Conservation (phyloP, 768 basidiomycete genomes). For the Paxillus ammoniavirescens region DNA sequence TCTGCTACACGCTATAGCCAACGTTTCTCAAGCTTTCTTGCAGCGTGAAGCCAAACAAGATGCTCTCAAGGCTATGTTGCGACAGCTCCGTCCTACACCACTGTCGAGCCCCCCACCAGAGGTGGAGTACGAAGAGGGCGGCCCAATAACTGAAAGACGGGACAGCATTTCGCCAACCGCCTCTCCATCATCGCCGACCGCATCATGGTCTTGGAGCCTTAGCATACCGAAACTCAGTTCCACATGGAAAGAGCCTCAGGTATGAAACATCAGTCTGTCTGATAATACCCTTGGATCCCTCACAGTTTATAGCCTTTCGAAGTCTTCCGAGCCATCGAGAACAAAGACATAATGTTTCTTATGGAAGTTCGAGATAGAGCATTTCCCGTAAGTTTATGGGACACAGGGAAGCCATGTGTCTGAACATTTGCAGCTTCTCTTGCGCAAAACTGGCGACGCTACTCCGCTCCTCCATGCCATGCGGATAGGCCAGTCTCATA, state of each 20-base stretch:
- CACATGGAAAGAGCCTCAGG: conserved; percentile 56
- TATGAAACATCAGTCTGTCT: conserved; percentile 16
- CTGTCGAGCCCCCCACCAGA: conserved; percentile 23
- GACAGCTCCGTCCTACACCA: conserved; percentile 50
- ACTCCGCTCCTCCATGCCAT: conserved; percentile 93
- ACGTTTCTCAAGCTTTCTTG: conserved; percentile 54
- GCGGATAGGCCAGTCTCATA: conserved; percentile 69
- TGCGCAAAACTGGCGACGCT: conserved; percentile 82
- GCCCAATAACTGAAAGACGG: conserved; percentile 6
- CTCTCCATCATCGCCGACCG: conserved; percentile 23
- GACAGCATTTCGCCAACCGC: conserved; percentile 15
- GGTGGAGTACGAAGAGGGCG: conserved; percentile 19
- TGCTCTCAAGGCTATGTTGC: conserved; percentile 57
- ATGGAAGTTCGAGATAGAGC: conserved; percentile 82
- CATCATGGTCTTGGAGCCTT: conserved; percentile 13
- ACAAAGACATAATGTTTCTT: conserved; percentile 75
- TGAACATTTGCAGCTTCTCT: conserved; percentile 51
- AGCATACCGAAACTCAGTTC: conserved; percentile 11
- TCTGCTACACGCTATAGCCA: conserved; percentile 15
- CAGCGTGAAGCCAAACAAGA: conserved; percentile 64
- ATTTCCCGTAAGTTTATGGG: conserved; percentile 59
- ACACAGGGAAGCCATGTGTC: neutral
- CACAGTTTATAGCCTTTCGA: conserved; percentile 48
- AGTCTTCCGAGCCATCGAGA: conserved; percentile 82
- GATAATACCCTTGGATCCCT: neutral